phyloP scores from a whole-genome alignment of 225 moss, liverwort and hornwort species.

The Marchantia polymorpha region DNA sequence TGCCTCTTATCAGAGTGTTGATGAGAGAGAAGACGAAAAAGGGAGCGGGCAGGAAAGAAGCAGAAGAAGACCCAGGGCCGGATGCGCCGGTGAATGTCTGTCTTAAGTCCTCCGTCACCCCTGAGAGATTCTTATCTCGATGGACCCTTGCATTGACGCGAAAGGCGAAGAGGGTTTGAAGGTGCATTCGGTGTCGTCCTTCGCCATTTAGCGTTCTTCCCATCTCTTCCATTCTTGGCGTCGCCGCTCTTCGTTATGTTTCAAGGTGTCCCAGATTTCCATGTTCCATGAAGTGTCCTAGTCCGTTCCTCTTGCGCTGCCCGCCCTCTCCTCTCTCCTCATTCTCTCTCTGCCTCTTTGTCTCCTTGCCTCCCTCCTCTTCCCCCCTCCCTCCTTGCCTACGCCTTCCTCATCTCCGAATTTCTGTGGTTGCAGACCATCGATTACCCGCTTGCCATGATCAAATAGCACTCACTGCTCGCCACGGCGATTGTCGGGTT shows the following conservation, averaged over 20 bases:
- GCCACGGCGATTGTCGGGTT: neutral
- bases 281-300: slow-evolving; percentile 31
- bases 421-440: slow-evolving; percentile 1
- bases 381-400: neutral
- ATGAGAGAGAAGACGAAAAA: slow-evolving; percentile 8
- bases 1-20: neutral
- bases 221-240: slow-evolving; percentile 14
- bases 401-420: neutral
- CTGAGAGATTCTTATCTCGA: neutral
- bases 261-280: slow-evolving; percentile 38
- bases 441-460: neutral
- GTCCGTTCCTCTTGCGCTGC: neutral
- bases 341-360: neutral
- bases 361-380: neutral
- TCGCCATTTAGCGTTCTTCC: neutral
- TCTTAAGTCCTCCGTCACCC: neutral
- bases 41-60: slow-evolving; percentile 11
- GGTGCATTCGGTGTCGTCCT: neutral
- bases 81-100: slow-evolving; percentile 10
- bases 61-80: slow-evolving; percentile 9
- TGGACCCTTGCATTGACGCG: neutral
- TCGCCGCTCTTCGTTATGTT: slow-evolving; percentile 40
- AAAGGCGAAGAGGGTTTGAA: neutral
- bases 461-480: neutral
- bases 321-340: neutral